Evolutionary conservation across 768 basidiomycete genomes (phyloP), one percentile per base, ranked within the genome.

Genomic region (Trametes coccinea): DNA sequence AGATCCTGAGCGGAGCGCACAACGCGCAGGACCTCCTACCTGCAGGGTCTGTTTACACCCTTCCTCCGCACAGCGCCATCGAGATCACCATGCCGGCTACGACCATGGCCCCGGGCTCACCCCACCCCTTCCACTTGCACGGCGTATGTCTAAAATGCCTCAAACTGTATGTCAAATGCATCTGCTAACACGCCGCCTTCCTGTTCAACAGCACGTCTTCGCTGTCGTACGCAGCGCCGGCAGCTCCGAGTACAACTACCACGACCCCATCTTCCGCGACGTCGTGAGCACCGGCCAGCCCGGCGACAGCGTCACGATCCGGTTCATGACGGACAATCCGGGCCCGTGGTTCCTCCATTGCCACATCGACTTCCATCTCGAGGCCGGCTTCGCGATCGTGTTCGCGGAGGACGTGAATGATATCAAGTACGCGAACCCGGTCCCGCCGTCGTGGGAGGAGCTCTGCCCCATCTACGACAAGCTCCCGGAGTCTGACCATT

Each of bases 331-430:
- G 1, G 89, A 98, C 71, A 98, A 98, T 73, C 95, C 95, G 0
- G 95, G 95, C 7, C 86, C 83, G 10, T 94, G 92, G 89, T 73
- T 93, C 66, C 81, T 92, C 68, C 90, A 91, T 72, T 93, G 86
- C 72, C 89, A 91, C 72, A 88, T 90, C 63, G 89, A 92, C 71
- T 93, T 90, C 89, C 91, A 94, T 73, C 76, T 93, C 16, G 71
- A 79, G 9, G 66, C 68, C 2, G 79, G 79, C 22, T 72, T 79
- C 13, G 78, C 78, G 6, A 60, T 80, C 27, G 76, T 79, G 7
- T 72, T 80, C 49, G 78, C 77, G 0, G 78, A 79, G 62, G 76
- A 75, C 45, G 63, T 70, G 4, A 41, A 39, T 0, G 66, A 66
- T 50, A 53, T 71, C 17, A 30, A 56, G 17, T 1, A 29, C n/a